A percentile compares a stretch with the other conserved stretches of the same genome.
These are phyloP conservation scores for Starmerella scarabaei DNA, from an alignment of 805 yeast genomes.

Conservation along the genomic window DNA sequence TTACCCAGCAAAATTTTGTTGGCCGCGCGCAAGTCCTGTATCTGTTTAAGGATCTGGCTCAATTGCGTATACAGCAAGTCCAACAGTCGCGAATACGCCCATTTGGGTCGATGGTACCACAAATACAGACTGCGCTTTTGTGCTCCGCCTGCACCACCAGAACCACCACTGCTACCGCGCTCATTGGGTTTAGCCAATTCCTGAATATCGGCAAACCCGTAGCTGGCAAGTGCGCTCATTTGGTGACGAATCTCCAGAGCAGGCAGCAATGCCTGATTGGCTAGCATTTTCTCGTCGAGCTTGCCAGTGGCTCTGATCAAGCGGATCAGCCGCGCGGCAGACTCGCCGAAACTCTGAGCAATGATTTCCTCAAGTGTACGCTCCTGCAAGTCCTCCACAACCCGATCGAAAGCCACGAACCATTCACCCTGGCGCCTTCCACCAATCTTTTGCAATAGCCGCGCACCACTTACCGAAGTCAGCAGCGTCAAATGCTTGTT, in stretches of 20 bases:
- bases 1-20: conserved; percentile 61
- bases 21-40: conserved; percentile 35
- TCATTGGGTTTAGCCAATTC: conserved; percentile 89
- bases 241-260: conserved; percentile 66
- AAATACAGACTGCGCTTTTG: conserved; percentile 57
- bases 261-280: conserved; percentile 61
- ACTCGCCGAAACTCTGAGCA: conserved; percentile 29
- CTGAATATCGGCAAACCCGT: conserved; percentile 72
- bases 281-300: conserved; percentile 73
- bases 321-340: conserved; percentile 60
- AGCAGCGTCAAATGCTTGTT: conserved; percentile 61
- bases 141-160: conserved; percentile 32
- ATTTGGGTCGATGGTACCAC: conserved; percentile 54
- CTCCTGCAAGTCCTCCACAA: conserved; percentile 22
- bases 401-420: conserved; percentile 29
- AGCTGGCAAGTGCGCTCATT: conserved; percentile 48
- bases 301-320: conserved; percentile 58
- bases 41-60: conserved; percentile 31
- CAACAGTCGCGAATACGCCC: conserved; percentile 37
- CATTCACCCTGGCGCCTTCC: conserved; percentile 40
- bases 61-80: conserved; percentile 39
- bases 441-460: conserved; percentile 46
- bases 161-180: conserved; percentile 41
- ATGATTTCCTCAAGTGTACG: conserved; percentile 28
- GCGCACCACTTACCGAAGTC: conserved; percentile 36